Evolutionary conservation across 2,329 filamentous ascomycete genomes (phyloP), one percentile per base, ranked within the genome.

Genomic region (Myriosclerotinia scirpicola): DNA sequence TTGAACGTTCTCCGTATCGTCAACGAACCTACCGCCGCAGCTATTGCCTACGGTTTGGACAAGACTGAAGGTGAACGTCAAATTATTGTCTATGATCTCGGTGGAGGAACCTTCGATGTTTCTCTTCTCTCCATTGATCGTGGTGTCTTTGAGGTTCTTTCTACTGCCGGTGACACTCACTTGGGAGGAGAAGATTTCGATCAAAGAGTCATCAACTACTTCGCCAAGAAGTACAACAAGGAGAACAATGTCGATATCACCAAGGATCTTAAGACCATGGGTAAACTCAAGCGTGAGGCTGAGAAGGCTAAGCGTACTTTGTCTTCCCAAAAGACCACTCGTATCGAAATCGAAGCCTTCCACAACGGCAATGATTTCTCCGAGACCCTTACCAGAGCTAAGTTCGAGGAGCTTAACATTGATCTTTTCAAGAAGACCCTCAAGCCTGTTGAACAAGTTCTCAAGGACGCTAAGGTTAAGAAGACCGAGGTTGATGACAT

Each of bases 271-370:
- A 97, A 97, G 91, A 90, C 94, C 73, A 98, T 98, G 93, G 92
- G 93, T 83, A 99, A 98, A 85, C 88, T 99, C 75, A 98, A 98
- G 92, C 93, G 95, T 76, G 95, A 98, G 82, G 94, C 95, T 75
- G 95, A 99, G 82, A 97, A 97, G 89, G 95, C 95, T 82, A 99
- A 99, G 91, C 92, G 95, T 78, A 96, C 93, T 75, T 89, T 99
- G 67, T 97, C 91, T 77, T 95, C 92, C 73, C 92, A 96, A 84
- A 93, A 92, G 89, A 93, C 90, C 72, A 92, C 92, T 73, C 91
- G 92, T 75, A 93, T 97, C 74, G 95, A 98, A 83, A 97, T 99
- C 72, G 95, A 99, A 81, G 90, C 92, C 74, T 96, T 99, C 90
- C 90, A 92, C 83, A 88, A 96, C 75, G 95, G 95, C 84, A 90